Evolutionary conservation across 2,329 filamentous ascomycete species (phyloP).

Genomic region (Talaromyces verruculosus): DNA sequence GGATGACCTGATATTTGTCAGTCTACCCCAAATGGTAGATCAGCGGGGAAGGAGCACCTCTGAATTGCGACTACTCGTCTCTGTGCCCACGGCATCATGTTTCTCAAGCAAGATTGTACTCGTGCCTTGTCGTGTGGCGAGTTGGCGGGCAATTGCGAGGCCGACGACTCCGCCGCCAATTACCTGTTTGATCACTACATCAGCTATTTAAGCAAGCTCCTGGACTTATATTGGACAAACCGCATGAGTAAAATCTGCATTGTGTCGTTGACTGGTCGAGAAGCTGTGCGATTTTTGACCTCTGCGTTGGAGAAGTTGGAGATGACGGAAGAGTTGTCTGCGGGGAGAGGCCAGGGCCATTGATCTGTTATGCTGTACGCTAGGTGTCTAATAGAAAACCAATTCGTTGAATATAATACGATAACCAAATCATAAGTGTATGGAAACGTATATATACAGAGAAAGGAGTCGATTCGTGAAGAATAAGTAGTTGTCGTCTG

Average conservation of each 20-base stretch:
- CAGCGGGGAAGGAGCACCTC: constrained; percentile 51
- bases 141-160: constrained; percentile 71
- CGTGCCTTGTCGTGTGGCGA: constrained; percentile 61
- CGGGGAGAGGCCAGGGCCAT: constrained; percentile 13
- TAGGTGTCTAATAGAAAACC: background rate
- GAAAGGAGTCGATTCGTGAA: background rate
- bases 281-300: constrained; percentile 20
- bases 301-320: constrained; percentile 46
- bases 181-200: constrained; percentile 41
- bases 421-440: background rate
- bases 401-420: background rate
- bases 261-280: constrained; percentile 17
- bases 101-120: constrained; percentile 79
- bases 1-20: constrained; percentile 69
- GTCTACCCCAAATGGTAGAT: background rate
- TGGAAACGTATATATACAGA: background rate
- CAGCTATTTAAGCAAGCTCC: background rate
- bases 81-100: constrained; percentile 71
- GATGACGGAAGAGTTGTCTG: constrained; percentile 7
- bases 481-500: background rate
- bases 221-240: constrained; percentile 30
- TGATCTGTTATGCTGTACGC: background rate
- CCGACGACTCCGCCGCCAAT: constrained; percentile 75
- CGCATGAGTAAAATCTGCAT: constrained; percentile 64
- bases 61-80: constrained; percentile 87